These are phyloP conservation scores for Lecanicillium sp. DNA, from an alignment of 2,329 filamentous ascomycete species.

Conservation along the genomic window DNA sequence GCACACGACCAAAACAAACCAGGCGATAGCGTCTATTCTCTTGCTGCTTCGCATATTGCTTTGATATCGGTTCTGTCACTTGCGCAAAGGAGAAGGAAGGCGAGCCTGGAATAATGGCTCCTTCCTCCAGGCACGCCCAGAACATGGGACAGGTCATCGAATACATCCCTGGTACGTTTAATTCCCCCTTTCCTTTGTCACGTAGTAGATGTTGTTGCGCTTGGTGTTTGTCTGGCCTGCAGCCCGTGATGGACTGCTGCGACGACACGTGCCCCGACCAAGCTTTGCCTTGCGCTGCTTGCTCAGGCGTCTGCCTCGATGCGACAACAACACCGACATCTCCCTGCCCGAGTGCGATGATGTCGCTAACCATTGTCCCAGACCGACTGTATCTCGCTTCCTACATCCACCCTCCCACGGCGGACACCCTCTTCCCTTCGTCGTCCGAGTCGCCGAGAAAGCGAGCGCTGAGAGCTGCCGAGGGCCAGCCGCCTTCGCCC, in stretches of 20 bases:
- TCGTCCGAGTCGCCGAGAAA: slow-evolving; percentile 35
- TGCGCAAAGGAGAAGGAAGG: slow-evolving; percentile 3
- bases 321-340: slow-evolving; percentile 9
- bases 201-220: too few relatives aligned
- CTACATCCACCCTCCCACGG: slow-evolving; percentile 74
- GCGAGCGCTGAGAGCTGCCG: slow-evolving; percentile 49
- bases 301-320: too few relatives aligned
- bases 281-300: too few relatives aligned
- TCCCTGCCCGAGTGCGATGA: not conserved
- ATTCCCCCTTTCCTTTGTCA: not conserved
- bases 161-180: slow-evolving; percentile 78
- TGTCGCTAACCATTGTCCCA: slow-evolving; percentile 32
- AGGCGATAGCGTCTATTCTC: too few relatives aligned
- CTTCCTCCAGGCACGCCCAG: slow-evolving; percentile 38
- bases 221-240: too few relatives aligned
- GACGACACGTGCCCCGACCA: too few relatives aligned
- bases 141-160: slow-evolving; percentile 87
- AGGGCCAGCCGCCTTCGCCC: slow-evolving; percentile 38
- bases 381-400: slow-evolving; percentile 93
- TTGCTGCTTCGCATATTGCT: too few relatives aligned
- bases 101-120: slow-evolving; percentile 37
- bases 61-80: not conserved
- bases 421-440: slow-evolving; percentile 77
- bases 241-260: too few relatives aligned
- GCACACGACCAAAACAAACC: too few relatives aligned